Conservation (phyloP, 2,329 filamentous ascomycete genomes). For the Neobulgaria alba region DNA sequence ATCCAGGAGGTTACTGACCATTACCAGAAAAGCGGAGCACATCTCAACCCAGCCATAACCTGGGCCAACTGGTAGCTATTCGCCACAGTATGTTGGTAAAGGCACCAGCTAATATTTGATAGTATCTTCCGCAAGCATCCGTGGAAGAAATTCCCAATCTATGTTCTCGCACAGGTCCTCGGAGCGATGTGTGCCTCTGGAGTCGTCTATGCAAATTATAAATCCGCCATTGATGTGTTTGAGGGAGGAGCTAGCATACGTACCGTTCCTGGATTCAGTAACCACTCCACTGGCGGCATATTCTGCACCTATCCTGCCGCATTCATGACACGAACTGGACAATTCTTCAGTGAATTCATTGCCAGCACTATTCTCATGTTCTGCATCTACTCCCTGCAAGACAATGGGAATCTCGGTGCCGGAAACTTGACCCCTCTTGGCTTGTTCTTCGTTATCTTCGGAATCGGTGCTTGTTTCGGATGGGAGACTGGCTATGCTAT, state of each 20-base stretch:
- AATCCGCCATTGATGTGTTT: slow-evolving; percentile 56
- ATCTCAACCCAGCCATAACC: slow-evolving; percentile 64
- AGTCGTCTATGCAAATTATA: slow-evolving; percentile 46
- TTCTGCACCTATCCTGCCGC: slow-evolving; percentile 62
- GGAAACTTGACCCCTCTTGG: slow-evolving; percentile 49
- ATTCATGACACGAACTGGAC: slow-evolving; percentile 57
- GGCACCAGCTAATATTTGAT: slow-evolving; percentile 1
- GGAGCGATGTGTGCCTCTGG: slow-evolving; percentile 56
- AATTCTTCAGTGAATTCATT: slow-evolving; percentile 67
- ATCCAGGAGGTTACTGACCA: slow-evolving; percentile 6
- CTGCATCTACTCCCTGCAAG: slow-evolving; percentile 61
- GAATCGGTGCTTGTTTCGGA: slow-evolving; percentile 64
- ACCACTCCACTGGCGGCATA: slow-evolving; percentile 50
- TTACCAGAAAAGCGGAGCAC: slow-evolving; percentile 39
- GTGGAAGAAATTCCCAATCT: slow-evolving; percentile 61
- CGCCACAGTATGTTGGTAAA: neutral
- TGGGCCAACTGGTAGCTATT: slow-evolving; percentile 49
- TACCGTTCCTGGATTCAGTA: slow-evolving; percentile 41
- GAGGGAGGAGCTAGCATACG: slow-evolving; percentile 53
- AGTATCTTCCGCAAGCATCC: slow-evolving; percentile 55
- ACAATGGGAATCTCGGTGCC: slow-evolving; percentile 42
- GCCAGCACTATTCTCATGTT: slow-evolving; percentile 62
- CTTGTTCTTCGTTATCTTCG: slow-evolving; percentile 67
- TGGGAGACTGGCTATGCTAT: slow-evolving; percentile 74
- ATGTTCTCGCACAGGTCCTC: slow-evolving; percentile 55